phyloP scores from a whole-genome alignment of 345 rosid species.

The Eucalyptus sp. region DNA sequence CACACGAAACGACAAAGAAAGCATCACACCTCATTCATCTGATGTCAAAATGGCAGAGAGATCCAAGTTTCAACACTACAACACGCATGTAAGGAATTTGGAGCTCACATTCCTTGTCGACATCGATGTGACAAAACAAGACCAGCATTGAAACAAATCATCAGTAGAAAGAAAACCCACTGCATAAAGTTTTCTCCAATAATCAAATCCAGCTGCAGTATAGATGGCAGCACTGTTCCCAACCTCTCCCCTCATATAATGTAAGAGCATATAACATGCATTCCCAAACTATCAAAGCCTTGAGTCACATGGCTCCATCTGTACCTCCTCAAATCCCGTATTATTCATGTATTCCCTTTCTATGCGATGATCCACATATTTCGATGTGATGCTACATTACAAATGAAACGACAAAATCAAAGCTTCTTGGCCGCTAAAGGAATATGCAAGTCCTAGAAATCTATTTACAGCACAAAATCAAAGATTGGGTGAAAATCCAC shows the following conservation, averaged over 20 bases:
- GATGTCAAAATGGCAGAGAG: neutral
- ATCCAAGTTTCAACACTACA: neutral
- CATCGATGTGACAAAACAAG: neutral
- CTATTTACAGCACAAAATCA: neutral
- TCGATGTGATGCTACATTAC: neutral
- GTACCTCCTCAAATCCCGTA: neutral
- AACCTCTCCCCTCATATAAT: neutral
- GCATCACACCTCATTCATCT: neutral
- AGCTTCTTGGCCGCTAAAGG: neutral
- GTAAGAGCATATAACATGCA: neutral
- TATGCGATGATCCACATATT: neutral
- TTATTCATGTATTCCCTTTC: neutral
- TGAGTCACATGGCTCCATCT: neutral
- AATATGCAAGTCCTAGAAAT: neutral
- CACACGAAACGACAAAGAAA: neutral
- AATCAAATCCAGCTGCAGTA: neutral
- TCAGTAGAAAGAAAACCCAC: neutral
- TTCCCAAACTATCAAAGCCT: neutral
- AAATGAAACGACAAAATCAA: neutral
- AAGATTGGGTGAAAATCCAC: neutral
- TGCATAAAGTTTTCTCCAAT: neutral
- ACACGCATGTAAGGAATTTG: neutral
- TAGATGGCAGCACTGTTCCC: neutral
- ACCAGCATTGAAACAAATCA: neutral
- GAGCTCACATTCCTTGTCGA: neutral